These are phyloP conservation scores for Moesziomyces aphidis DNA, from an alignment of 1,284 basidiomycete species.

Conservation along the genomic window DNA sequence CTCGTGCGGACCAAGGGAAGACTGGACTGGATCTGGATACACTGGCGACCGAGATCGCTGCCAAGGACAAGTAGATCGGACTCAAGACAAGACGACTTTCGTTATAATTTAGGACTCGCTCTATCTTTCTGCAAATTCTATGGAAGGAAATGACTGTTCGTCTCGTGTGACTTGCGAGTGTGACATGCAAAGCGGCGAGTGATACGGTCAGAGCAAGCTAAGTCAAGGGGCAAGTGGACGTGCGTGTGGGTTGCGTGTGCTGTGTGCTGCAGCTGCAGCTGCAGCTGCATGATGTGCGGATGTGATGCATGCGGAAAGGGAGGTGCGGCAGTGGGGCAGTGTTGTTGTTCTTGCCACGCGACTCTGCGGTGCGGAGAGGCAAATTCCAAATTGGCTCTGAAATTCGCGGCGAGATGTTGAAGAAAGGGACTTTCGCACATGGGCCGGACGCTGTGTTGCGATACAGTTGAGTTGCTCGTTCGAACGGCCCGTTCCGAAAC, in stretches of 20 bases:
- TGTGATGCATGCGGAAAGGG: not conserved
- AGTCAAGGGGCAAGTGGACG: no score
- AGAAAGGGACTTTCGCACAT: not conserved
- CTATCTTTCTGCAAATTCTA: no score
- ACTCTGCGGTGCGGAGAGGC: not conserved
- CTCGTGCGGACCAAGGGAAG: not conserved
- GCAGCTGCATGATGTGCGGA: not conserved
- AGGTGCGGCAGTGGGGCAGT: no score
- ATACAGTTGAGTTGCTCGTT: no score
- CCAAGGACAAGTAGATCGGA: not conserved
- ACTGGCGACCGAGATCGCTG: not conserved
- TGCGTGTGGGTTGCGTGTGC: no score
- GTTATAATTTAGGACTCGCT: not conserved
- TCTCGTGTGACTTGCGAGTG: no score
- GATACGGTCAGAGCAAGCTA: no score
- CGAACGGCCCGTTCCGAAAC: no score
- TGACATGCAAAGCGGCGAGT: no score
- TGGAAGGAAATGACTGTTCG: no score
- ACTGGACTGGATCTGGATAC: not conserved
- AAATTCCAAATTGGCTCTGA: not conserved
- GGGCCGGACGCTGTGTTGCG: no score
- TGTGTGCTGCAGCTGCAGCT: not conserved
- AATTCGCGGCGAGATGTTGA: not conserved
- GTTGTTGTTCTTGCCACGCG: not conserved
- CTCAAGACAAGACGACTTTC: no score